These are phyloP conservation scores for Aspergillus tubingensis DNA, from an alignment of 2,329 filamentous ascomycete species.

Conservation along the genomic window DNA sequence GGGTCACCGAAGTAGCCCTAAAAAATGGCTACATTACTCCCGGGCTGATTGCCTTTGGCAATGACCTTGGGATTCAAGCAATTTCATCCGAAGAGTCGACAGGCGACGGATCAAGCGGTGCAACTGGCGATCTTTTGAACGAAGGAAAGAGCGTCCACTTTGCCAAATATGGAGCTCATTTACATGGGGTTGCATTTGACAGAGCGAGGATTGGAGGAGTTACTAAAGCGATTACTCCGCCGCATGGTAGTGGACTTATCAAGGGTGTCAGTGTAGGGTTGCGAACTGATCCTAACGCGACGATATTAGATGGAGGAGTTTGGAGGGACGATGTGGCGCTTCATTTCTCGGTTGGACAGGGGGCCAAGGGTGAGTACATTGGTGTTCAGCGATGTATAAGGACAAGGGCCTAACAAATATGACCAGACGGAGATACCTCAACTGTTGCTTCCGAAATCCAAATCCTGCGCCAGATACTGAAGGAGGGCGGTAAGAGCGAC, in stretches of 20 bases:
- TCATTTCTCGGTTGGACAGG: constrained; percentile 5
- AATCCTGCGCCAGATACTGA: background rate
- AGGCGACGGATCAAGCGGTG: constrained; percentile 47
- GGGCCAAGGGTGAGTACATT: background rate
- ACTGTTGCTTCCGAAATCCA: background rate
- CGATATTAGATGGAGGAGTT: background rate
- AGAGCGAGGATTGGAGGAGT: constrained; percentile 59
- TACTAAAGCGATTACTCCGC: constrained; percentile 61
- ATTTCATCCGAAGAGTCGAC: constrained; percentile 62
- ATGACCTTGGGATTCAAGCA: constrained; percentile 43
- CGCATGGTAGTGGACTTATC: constrained; percentile 51
- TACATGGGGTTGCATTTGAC: constrained; percentile 58
- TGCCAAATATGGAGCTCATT: constrained; percentile 50
- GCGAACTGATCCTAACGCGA: background rate
- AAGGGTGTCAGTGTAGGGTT: constrained; percentile 63
- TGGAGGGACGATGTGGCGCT: constrained; percentile 7
- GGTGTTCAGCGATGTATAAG: background rate
- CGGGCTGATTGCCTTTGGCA: constrained; percentile 25
- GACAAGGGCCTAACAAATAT: background rate
- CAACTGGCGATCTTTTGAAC: constrained; percentile 51
- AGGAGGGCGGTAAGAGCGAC: background rate
- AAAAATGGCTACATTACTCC: constrained; percentile 5
- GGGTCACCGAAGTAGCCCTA: background rate
- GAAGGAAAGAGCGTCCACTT: constrained; percentile 20
- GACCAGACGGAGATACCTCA: background rate